Percentiles rank a stretch among this genome's conserved stretches.
Evolutionary conservation across 306 rosid genomes (phyloP).

Genomic region (Cicer chorassanicum): DNA sequence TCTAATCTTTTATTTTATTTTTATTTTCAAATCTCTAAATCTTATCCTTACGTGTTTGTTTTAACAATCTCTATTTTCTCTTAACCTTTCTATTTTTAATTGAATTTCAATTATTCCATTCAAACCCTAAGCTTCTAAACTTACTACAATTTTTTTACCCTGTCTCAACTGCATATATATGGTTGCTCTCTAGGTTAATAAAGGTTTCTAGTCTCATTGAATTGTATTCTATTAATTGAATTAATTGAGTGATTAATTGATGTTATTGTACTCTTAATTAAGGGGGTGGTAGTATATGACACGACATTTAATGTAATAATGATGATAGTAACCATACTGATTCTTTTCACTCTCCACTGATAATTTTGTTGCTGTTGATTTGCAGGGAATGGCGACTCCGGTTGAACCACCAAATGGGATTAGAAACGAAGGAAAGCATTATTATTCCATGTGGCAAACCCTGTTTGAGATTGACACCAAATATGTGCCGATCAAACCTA

Average conservation of each 20-base stretch:
- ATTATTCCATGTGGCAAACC: slow-evolving; percentile 90
- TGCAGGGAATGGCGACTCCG: slow-evolving; percentile 83
- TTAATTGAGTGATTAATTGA: not conserved
- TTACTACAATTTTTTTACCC: not conserved
- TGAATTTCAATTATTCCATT: no score
- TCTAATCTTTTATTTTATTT: no score
- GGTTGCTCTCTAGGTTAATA: not conserved
- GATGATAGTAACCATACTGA: not conserved
- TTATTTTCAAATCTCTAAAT: no score
- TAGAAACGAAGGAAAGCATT: slow-evolving; percentile 72
- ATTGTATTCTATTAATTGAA: not conserved
- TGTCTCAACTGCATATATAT: no score
- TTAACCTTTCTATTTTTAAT: no score
- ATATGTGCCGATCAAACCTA: slow-evolving; percentile 90
- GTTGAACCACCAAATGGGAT: slow-evolving; percentile 95
- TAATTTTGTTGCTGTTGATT: slow-evolving; percentile 5
- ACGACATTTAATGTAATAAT: not conserved
- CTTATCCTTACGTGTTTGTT: no score
- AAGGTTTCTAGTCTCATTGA: slow-evolving; percentile 8
- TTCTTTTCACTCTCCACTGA: not conserved
- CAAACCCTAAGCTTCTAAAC: no score
- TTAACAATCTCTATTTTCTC: no score
- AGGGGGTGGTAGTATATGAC: not conserved
- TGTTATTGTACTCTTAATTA: not conserved
- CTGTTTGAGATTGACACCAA: slow-evolving; percentile 88